Percentiles rank a stretch among this genome's conserved stretches.
phyloP scores from a whole-genome alignment of 2,329 filamentous ascomycete genomes.

The Xylariaceae sp. region DNA sequence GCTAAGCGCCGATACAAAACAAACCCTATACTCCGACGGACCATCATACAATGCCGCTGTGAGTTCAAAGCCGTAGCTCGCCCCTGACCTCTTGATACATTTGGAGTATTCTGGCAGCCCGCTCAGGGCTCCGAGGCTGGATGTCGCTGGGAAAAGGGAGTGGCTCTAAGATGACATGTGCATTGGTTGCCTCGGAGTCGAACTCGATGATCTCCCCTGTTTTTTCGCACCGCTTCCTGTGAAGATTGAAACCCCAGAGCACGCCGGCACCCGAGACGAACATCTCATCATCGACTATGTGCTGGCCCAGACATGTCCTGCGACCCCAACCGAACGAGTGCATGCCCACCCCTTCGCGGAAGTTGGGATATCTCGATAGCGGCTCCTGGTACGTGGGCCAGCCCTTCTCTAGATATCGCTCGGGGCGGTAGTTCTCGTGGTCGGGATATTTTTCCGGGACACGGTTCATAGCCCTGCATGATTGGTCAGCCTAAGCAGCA shows the following conservation, averaged over 20 bases:
- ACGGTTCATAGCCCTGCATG: slow-evolving; percentile 50
- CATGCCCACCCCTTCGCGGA: slow-evolving; percentile 55
- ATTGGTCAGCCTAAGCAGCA: not conserved
- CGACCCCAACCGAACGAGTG: slow-evolving; percentile 63
- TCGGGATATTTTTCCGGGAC: slow-evolving; percentile 58
- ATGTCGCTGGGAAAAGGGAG: slow-evolving; percentile 44
- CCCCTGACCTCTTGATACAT: slow-evolving; percentile 35
- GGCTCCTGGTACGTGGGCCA: slow-evolving; percentile 64
- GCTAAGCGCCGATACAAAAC: no score
- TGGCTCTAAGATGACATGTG: slow-evolving; percentile 51
- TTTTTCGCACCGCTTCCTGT: slow-evolving; percentile 38
- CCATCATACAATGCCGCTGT: no score
- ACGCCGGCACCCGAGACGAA: slow-evolving; percentile 46
- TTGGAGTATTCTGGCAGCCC: slow-evolving; percentile 37
- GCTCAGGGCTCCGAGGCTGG: slow-evolving; percentile 39
- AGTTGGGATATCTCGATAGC: slow-evolving; percentile 58
- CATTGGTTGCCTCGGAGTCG: slow-evolving; percentile 48
- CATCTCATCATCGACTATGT: slow-evolving; percentile 58
- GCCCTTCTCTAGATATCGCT: slow-evolving; percentile 57
- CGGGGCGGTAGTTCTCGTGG: slow-evolving; percentile 58
- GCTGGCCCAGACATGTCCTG: slow-evolving; percentile 58
- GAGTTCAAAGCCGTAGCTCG: slow-evolving; percentile 29
- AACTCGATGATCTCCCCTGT: slow-evolving; percentile 43
- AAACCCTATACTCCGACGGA: no score
- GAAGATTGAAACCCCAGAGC: slow-evolving; percentile 48